These are phyloP conservation scores for Ogataea methylovora DNA, from an alignment of 805 yeast species.

Conservation along the genomic window DNA sequence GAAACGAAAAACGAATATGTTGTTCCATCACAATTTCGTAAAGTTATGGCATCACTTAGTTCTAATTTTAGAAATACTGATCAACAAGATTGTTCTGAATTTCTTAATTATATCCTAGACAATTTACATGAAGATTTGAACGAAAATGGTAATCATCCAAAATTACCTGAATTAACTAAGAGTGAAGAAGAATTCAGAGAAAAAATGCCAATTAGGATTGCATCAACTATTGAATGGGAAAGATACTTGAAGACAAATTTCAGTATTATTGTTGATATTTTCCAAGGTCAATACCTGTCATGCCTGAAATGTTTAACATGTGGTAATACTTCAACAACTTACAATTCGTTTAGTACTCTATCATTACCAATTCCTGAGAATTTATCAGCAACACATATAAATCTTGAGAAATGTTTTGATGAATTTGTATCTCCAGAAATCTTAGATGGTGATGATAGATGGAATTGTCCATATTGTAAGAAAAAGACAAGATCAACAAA, in stretches of 20 bases:
- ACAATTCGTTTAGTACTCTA: conserved; percentile 71
- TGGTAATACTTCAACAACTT: conserved; percentile 73
- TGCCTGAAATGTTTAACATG: conserved; percentile 69
- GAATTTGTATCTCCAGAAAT: conserved; percentile 71
- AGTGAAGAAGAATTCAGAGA: conserved; percentile 73
- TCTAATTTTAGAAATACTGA: conserved; percentile 55
- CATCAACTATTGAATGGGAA: conserved; percentile 90
- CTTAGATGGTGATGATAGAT: conserved; percentile 69
- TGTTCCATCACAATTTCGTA: conserved; percentile 60
- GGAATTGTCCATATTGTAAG: conserved; percentile 80
- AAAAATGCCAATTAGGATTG: conserved; percentile 63
- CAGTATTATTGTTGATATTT: conserved; percentile 71
- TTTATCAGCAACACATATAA: conserved; percentile 12
- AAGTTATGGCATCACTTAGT: conserved; percentile 59
- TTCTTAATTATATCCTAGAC: conserved; percentile 66
- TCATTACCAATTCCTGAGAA: conserved; percentile 70
- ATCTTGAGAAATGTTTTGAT: conserved; percentile 60
- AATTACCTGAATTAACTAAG: conserved; percentile 52
- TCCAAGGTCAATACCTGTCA: conserved; percentile 88
- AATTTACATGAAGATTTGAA: conserved; percentile 81
- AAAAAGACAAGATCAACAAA: conserved; percentile 57
- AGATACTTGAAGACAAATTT: conserved; percentile 71
- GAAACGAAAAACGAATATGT: conserved; percentile 25
- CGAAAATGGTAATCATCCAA: conserved; percentile 47
- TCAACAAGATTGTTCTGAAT: conserved; percentile 85